phyloP scores from a whole-genome alignment of 2,329 filamentous ascomycete species.

The Neonectria sp. region DNA sequence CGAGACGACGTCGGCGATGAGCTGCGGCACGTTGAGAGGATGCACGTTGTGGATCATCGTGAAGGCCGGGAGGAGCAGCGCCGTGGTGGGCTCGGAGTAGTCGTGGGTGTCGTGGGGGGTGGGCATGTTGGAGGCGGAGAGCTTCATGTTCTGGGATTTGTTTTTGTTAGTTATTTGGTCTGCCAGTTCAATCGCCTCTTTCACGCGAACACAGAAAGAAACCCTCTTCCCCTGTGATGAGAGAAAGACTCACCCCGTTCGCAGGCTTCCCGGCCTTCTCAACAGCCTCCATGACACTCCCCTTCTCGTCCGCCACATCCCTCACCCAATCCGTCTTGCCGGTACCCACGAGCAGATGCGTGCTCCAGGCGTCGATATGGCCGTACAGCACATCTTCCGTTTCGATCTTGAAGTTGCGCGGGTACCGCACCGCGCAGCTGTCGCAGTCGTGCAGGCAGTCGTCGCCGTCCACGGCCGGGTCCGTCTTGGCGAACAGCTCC shows the following conservation, averaged over 20 bases:
- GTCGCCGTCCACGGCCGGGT: conserved; percentile 85
- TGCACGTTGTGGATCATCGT: conserved; percentile 87
- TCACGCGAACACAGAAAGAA: background rate
- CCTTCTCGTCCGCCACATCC: conserved; percentile 90
- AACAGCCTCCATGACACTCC: conserved; percentile 86
- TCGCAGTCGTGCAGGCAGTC: conserved; percentile 92
- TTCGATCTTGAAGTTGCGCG: conserved; percentile 80
- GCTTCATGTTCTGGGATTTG: conserved; percentile 79
- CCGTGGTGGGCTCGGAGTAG: conserved; percentile 80
- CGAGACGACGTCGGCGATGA: conserved; percentile 81
- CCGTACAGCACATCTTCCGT: conserved; percentile 86
- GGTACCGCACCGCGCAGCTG: conserved; percentile 84
- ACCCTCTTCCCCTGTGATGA: background rate
- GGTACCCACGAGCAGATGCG: conserved; percentile 93
- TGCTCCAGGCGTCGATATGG: conserved; percentile 87
- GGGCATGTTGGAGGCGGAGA: conserved; percentile 93
- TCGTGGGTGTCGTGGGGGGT: conserved; percentile 77
- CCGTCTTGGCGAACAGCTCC: conserved; percentile 80
- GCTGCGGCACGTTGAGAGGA: conserved; percentile 77
- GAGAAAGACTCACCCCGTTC: conserved; percentile 73
- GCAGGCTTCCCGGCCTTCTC: conserved; percentile 69
- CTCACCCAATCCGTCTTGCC: conserved; percentile 95
- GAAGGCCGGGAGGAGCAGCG: conserved; percentile 89
- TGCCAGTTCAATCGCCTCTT: background rate
- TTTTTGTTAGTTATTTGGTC: conserved; percentile 15